phyloP scores from a whole-genome alignment of 768 basidiomycete species.

The Naganishia onofrii region DNA sequence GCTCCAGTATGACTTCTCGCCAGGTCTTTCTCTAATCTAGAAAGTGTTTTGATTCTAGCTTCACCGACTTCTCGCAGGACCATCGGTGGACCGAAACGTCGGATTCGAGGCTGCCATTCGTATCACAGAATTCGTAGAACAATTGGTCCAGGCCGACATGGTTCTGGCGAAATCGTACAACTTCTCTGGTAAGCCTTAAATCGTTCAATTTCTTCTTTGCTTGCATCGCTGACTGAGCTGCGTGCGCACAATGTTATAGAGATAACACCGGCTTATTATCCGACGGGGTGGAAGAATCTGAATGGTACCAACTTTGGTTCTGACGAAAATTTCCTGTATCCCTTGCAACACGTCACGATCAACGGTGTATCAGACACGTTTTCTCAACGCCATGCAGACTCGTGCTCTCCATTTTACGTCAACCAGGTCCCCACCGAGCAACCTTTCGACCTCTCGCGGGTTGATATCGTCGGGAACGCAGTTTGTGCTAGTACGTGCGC shows the following conservation, averaged over 20 bases:
- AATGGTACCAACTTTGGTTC: slow-evolving; percentile 3
- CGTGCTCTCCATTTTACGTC: slow-evolving; percentile 16
- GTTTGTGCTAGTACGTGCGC: slow-evolving; percentile 64
- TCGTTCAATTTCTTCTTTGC: slow-evolving; percentile 53
- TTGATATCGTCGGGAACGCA: slow-evolving; percentile 40
- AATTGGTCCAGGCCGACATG: slow-evolving; percentile 61
- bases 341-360: background rate
- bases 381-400: background rate
- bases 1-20: background rate
- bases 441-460: slow-evolving; percentile 23
- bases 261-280: background rate
- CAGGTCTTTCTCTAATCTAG: no score
- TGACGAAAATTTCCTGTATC: slow-evolving; percentile 2
- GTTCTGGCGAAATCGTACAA: slow-evolving; percentile 26
- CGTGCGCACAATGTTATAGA: slow-evolving; percentile 46
- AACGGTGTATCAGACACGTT: slow-evolving; percentile 21
- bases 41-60: slow-evolving; percentile 50
- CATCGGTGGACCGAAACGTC: slow-evolving; percentile 19
- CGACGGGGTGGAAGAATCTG: background rate
- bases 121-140: slow-evolving; percentile 63
- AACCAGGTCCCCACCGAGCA: slow-evolving; percentile 37
- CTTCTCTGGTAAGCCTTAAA: background rate
- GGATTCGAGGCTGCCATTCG: slow-evolving; percentile 62
- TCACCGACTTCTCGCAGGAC: slow-evolving; percentile 61
- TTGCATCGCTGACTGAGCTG: no score